A percentile compares a stretch with the other conserved stretches of the same genome.
Conservation (phyloP, 768 basidiomycete genomes). For the Asterophora parasitica region DNA sequence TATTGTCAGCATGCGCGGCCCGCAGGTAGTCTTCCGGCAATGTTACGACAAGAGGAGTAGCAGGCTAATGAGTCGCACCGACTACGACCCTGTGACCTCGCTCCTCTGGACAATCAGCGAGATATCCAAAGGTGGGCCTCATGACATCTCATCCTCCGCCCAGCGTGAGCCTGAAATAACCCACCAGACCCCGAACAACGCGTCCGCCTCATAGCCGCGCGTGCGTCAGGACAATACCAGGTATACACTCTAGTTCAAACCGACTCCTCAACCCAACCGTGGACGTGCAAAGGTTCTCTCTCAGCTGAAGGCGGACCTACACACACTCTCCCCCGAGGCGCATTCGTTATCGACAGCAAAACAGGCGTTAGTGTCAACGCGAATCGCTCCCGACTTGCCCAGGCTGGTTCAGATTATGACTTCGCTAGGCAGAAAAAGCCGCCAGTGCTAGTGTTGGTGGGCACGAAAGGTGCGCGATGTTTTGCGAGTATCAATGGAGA, state of each 20-base stretch:
- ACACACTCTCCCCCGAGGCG: conserved; percentile 41
- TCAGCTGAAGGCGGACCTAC: conserved; percentile 34
- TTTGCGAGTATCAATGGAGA: conserved; percentile 61
- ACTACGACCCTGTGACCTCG: conserved; percentile 43
- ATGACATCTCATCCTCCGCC: too few relatives aligned
- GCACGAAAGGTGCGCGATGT: conserved; percentile 53
- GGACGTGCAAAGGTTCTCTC: conserved; percentile 31
- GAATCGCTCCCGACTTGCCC: conserved; percentile 37
- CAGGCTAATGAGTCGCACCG: conserved; percentile 30
- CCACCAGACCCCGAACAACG: conserved; percentile 37
- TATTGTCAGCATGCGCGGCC: conserved; percentile 72
- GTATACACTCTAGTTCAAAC: conserved; percentile 49
- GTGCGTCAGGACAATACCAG: conserved; percentile 52
- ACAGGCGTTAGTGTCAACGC: conserved; percentile 43
- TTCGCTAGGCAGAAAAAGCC: conserved; percentile 18
- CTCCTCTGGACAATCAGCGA: conserved; percentile 66
- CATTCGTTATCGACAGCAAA: conserved; percentile 52
- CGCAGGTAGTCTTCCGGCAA: conserved; percentile 57
- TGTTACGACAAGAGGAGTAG: conserved; percentile 35
- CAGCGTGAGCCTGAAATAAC: neutral
- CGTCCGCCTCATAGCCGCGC: conserved; percentile 59
- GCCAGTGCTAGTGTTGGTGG: conserved; percentile 43
- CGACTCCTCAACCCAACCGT: conserved; percentile 27
- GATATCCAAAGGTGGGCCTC: conserved; percentile 43
- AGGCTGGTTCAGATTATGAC: conserved; percentile 22